Base-by-base conservation (phyloP, 2,329 filamentous ascomycete species). In the Colletotrichum sp. region DNA sequence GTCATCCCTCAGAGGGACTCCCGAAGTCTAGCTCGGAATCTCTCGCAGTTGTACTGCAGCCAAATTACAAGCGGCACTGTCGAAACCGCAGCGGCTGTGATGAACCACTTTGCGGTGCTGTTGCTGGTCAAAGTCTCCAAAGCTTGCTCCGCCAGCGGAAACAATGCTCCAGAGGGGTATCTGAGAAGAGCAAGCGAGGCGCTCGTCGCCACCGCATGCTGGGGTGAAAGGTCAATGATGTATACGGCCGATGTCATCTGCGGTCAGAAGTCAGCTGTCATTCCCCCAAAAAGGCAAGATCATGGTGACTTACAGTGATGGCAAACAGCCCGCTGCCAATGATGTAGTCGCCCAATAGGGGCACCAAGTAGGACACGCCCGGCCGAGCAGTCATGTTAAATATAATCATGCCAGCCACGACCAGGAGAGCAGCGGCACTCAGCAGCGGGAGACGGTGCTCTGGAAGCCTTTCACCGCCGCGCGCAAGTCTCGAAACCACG, bases 171-270 rank as follows among this genome's bases (percentile, higher is more conserved):
- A 9, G 60, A 75, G 26, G 67, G 72, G 49, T 75, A 75, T 60
- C 72, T 60, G 6, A 49, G 34, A 71, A 71, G 49, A 21, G 72
- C 49, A 36, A 75, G 59, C n/a, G 67, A 64, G 8, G 67, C 68
- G 49, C 67, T 65, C 4, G 72, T 71, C 16, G 72, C 67, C 49
- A 75, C 72, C 9, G 60, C 72, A 24, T 71, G 60, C 16, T 66
- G 67, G 7, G 72, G 67, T 49, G 67, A 75, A 10, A 66, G 68
- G 15, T 75, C 72, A 36, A 64, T 36, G 16, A 71, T 71, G 12
- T 74, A 70, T 26, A 74, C 66, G 26, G 71, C 71, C 44, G 59
- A 70, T 24, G 44, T 63, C 71, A 74, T 74, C 71, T 74, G 26
- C 28, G 21, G 16, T 21, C 15, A 15, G 36, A 32, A 59, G 64